Evolutionary conservation across 768 basidiomycete genomes (phyloP), one percentile per base, ranked within the genome.

Genomic region (Amanita inopinata): DNA sequence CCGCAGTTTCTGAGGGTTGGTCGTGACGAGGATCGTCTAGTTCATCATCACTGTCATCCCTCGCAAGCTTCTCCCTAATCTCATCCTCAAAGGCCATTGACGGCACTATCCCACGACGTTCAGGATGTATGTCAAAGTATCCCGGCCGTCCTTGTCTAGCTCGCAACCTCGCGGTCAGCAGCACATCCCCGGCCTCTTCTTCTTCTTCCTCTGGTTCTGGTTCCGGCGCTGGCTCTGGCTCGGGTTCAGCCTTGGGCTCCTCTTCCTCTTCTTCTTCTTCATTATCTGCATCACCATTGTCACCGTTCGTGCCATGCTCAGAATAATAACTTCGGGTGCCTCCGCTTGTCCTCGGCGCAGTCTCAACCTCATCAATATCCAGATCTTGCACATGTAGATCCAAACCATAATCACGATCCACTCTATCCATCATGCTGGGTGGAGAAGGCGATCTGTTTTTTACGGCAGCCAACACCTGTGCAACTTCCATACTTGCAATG

Each of bases 41-140:
- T 22, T 60, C 63, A 3, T 59, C 56, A 24, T 61, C 67, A 46
- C 56, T 61, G 18, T 68, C 66, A 48, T 64, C 61, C 30, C 56
- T 57, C 2, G 60, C 64, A n/a, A 69, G 52, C 42, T 57, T 58
- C 5, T 39, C 57, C 10, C 65, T 59, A 23, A 65, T 63, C 43
- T 66, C 67, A 6, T 65, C 59, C 12, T 67, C 63, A 9, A 55
- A 53, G 15, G 47, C 51, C n/a, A 48, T 34, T 9, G 50, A 49
- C n/a, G 52, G 46, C 2, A 50, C 45, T 9, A 56, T 45, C 55
- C 15, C 70, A 28, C 78, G 64, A 33, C 84, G 69, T 33, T 87
- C 84, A 8, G 84, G 84, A 55, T 88, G 84, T 10, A 85, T 52
- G 55, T 86, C 84, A 55, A 88, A 88, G 56, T 88, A 88, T 0